Conservation (phyloP, 129 eudicot species). For the Pittosporum tobira region DNA sequence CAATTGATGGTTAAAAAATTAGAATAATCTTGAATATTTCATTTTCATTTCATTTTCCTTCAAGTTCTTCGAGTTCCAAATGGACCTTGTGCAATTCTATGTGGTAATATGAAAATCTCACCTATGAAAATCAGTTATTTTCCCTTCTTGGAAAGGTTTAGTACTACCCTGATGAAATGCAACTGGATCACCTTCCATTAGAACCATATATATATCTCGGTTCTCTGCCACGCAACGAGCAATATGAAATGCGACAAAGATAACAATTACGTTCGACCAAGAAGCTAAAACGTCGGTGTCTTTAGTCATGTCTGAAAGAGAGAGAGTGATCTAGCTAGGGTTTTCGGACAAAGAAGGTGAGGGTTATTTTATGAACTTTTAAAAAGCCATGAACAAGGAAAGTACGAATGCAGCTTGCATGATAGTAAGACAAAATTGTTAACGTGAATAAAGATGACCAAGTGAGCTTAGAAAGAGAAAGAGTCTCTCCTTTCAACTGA, state of each 20-base stretch:
- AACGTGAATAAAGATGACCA: conserved; percentile 36
- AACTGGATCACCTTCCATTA: conserved; percentile 66
- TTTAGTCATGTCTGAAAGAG: not conserved
- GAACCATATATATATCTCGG: conserved; percentile 51
- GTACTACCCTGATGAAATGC: conserved; percentile 38
- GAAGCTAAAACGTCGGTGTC: not conserved
- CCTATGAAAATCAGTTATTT: conserved; percentile 31
- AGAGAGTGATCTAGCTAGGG: not conserved
- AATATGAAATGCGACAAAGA: conserved; percentile 13
- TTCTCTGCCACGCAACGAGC: conserved; percentile 35
- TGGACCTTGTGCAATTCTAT: no score
- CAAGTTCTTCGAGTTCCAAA: no score
- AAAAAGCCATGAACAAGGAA: conserved; percentile 6
- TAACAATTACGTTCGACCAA: conserved; percentile 1
- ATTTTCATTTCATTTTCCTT: no score
- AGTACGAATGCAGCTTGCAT: no score
- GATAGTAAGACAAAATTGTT: no score
- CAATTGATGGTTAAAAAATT: no score
- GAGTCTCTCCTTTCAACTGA: conserved; percentile 12
- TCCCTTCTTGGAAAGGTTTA: conserved; percentile 5
- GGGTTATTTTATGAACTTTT: not conserved
- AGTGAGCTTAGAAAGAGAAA: not conserved
- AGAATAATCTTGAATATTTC: no score
- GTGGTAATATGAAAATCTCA: conserved; percentile 7
- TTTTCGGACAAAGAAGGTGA: no score